phyloP scores from a whole-genome alignment of 306 rosid genomes.

The Cercis canadensis region DNA sequence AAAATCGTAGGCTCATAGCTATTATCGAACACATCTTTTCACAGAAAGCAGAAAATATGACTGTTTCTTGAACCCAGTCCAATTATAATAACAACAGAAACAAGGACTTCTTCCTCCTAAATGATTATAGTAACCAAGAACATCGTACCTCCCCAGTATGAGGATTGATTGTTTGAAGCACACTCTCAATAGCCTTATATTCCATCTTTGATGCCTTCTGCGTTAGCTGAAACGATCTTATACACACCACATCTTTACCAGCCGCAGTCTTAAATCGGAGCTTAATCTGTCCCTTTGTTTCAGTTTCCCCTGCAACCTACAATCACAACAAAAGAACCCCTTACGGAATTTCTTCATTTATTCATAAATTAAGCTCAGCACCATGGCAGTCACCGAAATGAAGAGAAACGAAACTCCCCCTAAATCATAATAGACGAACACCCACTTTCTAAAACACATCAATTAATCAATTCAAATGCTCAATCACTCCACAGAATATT shows the following conservation, averaged over 20 bases:
- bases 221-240: constrained; percentile 93
- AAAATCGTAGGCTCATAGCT: too few relatives aligned
- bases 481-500: background rate
- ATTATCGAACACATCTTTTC: too few relatives aligned
- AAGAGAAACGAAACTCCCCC: background rate
- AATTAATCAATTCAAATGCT: background rate
- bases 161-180: constrained; percentile 93
- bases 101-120: too few relatives aligned
- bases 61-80: too few relatives aligned
- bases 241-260: constrained; percentile 83
- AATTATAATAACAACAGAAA: too few relatives aligned
- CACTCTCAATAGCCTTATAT: constrained; percentile 94
- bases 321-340: background rate
- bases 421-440: background rate
- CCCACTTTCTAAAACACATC: background rate
- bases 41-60: too few relatives aligned
- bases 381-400: background rate
- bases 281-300: constrained; percentile 95
- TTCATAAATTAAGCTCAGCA: background rate
- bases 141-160: constrained; percentile 78
- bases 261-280: constrained; percentile 92
- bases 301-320: constrained; percentile 93
- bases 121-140: background rate
- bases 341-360: background rate
- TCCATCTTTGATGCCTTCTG: constrained; percentile 97